Evolutionary conservation across 208 protist species (phyloP).

Genomic region (Trypanosoma conorhini): DNA sequence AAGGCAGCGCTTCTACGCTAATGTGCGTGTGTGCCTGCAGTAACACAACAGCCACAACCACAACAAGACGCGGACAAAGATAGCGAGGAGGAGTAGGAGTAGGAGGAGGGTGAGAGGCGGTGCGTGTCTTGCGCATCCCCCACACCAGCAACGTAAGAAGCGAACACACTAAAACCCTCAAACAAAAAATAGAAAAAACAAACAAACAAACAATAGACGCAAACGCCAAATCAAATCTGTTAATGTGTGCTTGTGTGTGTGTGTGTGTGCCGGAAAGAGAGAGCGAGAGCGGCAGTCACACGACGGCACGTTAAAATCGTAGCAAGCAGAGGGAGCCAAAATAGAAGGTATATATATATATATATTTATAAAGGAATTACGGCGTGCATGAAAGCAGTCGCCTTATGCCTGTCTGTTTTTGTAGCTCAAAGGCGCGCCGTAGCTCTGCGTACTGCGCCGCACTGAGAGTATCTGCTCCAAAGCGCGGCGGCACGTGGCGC

Average conservation of each 20-base stretch:
- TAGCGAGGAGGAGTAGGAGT: not conserved
- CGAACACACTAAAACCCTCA: no score
- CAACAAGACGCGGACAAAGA: no score
- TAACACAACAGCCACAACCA: no score
- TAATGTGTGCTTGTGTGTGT: not conserved
- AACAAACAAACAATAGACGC: conserved; percentile 1
- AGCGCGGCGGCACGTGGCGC: conserved; percentile 16
- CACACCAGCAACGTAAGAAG: not conserved
- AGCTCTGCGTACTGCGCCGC: conserved; percentile 40
- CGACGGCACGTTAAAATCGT: not conserved
- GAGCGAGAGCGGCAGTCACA: not conserved
- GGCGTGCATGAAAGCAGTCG: conserved; percentile 27
- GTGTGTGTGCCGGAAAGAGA: not conserved
- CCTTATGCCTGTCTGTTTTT: conserved; percentile 59
- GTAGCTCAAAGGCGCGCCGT: conserved; percentile 58
- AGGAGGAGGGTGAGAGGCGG: not conserved
- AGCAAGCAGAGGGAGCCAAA: not conserved
- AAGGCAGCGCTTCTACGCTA: no score
- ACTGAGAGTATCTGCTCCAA: conserved; percentile 16
- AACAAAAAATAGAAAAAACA: not conserved
- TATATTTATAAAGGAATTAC: conserved; percentile 8
- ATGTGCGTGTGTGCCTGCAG: no score
- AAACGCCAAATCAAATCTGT: conserved; percentile 1
- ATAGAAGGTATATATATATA: conserved; percentile 20
- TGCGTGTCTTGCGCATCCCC: not conserved